Base-by-base conservation (phyloP, 2,329 filamentous ascomycete species). In the Sporothrix brunneoviolacea region DNA sequence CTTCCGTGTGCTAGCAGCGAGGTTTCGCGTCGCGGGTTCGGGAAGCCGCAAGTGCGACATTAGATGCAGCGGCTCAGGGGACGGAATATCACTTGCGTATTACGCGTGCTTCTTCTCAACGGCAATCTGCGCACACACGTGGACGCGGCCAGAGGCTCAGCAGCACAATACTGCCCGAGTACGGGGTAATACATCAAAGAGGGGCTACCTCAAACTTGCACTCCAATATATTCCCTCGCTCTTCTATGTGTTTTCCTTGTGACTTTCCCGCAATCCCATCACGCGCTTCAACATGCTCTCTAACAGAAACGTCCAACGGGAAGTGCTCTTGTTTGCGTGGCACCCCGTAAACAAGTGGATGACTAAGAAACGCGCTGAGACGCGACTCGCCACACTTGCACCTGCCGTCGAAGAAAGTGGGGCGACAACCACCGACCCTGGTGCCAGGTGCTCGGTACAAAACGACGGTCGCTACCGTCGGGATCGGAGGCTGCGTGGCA, bases 1-100 rank as follows among this genome's bases (percentile, higher is more conserved):
- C 40, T 54, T 51, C 52, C 48, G 49, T 48, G n/a, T 33, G 32
- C 15, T 35, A 18, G 19, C 9, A 10, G 47, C 10, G n/a, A n/a
- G n/a, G 15, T 21, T 28, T 48, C 45, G 45, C 45, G 45, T 48
- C 37, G 37, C 28, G 19, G 35, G 28, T 33, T 19, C 45, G 45
- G 45, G 45, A 36, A 51, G 43, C n/a, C 33, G 39, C 47, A 42
- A 37, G 38, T 38, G 33, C 28, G 37, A 47, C 36, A 30, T 16
- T 16, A 42, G 30, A 30, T 30, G 30, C 22, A 12, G 6, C 22
- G n/a, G 9, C 33, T 2, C 24, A 4, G 13, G 27, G 24, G 44
- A 37, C 32, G 44, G 33, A 45, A 45, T 6, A 15, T 28, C 27
- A 8, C 15, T 15, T 35, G 30, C n/a, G n/a, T n/a, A n/a, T n/a